Evolutionary conservation across 768 basidiomycete genomes (phyloP).

Genomic region (Boletus rex-veris): DNA sequence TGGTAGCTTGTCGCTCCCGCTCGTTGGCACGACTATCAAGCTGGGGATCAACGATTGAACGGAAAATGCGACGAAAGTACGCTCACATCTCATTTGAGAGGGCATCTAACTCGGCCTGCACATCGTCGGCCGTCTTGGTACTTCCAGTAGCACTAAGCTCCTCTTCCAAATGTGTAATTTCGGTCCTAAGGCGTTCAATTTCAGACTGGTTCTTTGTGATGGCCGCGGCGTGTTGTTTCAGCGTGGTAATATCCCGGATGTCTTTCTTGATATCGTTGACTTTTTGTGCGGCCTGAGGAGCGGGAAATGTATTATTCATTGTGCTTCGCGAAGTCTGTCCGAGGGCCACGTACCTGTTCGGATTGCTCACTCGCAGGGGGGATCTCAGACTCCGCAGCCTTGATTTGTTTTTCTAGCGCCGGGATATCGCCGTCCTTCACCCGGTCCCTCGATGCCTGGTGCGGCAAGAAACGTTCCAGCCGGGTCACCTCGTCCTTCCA

Average conservation of each 20-base stretch:
- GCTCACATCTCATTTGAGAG: slow-evolving; percentile 65
- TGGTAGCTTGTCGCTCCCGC: slow-evolving; percentile 54
- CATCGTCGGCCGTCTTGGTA: slow-evolving; percentile 78
- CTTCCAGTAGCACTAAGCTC: slow-evolving; percentile 72
- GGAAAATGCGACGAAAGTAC: background rate
- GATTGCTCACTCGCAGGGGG: slow-evolving; percentile 49
- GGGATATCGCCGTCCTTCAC: slow-evolving; percentile 65
- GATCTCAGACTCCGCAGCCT: slow-evolving; percentile 51
- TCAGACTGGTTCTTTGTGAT: slow-evolving; percentile 60
- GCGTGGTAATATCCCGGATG: slow-evolving; percentile 51
- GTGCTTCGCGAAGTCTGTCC: background rate
- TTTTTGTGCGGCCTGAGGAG: slow-evolving; percentile 46
- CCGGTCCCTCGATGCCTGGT: slow-evolving; percentile 51
- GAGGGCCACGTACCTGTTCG: slow-evolving; percentile 54
- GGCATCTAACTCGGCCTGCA: slow-evolving; percentile 71
- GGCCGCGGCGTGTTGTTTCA: slow-evolving; percentile 61
- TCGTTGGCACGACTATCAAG: slow-evolving; percentile 59
- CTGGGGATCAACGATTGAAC: background rate
- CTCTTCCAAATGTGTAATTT: slow-evolving; percentile 61
- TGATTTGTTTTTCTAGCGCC: slow-evolving; percentile 57
- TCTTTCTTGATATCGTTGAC: slow-evolving; percentile 55
- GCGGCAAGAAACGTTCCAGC: slow-evolving; percentile 57
- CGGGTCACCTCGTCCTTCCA: slow-evolving; percentile 61
- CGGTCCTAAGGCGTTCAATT: slow-evolving; percentile 54
- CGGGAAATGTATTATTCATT: background rate